These are phyloP conservation scores for Coemansia sp. DNA, from an alignment of 192 early-diverging fungal genomes.

Conservation along the genomic window DNA sequence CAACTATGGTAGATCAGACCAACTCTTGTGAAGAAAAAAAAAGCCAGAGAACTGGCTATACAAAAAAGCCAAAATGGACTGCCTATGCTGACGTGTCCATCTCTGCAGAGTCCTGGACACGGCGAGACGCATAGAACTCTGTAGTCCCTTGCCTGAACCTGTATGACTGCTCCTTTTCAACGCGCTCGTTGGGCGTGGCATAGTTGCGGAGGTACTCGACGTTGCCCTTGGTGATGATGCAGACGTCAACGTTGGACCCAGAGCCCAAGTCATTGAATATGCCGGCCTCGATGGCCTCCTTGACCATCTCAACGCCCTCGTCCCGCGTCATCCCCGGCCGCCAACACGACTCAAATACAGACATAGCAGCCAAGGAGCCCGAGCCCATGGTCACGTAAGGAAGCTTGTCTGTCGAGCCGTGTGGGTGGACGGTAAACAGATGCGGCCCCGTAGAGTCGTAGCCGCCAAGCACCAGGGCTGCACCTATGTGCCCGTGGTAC, in stretches of 20 bases:
- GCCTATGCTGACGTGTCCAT: conserved; percentile 45
- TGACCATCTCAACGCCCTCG: conserved; percentile 85
- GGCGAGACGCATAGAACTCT: conserved; percentile 26
- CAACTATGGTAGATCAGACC: neutral
- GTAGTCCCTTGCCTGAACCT: conserved; percentile 54
- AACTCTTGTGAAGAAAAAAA: neutral
- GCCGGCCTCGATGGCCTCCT: conserved; percentile 93
- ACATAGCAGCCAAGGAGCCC: conserved; percentile 94
- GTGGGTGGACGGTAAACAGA: conserved; percentile 87
- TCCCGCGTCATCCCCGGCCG: conserved; percentile 76
- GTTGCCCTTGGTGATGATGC: conserved; percentile 82
- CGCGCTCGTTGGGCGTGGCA: conserved; percentile 84
- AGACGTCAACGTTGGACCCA: conserved; percentile 93
- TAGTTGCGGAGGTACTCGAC: conserved; percentile 86
- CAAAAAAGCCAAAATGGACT: neutral
- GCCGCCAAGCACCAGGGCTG: conserved; percentile 92
- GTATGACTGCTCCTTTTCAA: conserved; percentile 81
- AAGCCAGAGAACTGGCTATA: too few species aligned
- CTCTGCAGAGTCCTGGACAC: conserved; percentile 17
- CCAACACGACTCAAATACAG: conserved; percentile 89
- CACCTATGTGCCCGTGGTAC: conserved; percentile 95
- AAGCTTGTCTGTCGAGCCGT: conserved; percentile 93
- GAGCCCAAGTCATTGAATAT: conserved; percentile 99
- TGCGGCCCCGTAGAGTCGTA: conserved; percentile 87
- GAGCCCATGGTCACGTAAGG: conserved; percentile 96